Base-by-base conservation (phyloP, 2,329 filamentous ascomycete genomes). In the Cladophialophora yegresii region DNA sequence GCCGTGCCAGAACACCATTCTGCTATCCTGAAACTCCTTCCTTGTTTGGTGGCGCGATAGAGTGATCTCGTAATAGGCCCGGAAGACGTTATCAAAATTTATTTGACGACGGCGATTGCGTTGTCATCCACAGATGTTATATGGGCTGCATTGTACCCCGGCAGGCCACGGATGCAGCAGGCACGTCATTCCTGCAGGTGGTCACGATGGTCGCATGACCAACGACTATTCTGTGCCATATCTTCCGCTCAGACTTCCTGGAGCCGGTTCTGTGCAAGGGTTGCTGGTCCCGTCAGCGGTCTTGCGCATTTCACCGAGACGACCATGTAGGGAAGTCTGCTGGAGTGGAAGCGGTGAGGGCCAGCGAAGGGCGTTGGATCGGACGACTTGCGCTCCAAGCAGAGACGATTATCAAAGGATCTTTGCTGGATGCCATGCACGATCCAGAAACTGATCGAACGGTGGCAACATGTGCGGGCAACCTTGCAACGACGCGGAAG, bases 121-220 rank as follows among this genome's bases (percentile, higher is more conserved):
- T n/a, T 30, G 51, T 16, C 26, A 54, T 54, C 33, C 51, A 28
- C 20, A 54, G 28, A 54, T 9, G 16, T 30, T 33, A 10, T n/a
- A 32, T 10, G 16, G 26, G 28, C 23, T 30, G 36, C 36, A 43
- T 43, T n/a, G 36, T 16, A 54, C 51, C 51, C 51, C 51, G 51
- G 62, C 59, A 63, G 36, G 57, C 54, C 33, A 63, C 36, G 62
- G 43, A 45, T 64, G 61, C 57, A 58, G 30, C 6, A 61, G 58
- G 66, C 66, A 68, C 63, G 66, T 66, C 63, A 65, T 64, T 33
- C 40, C 43, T 55, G 63, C 63, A 67, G 63, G 61, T 49, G 32
- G 40, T 43, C 62, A 53, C 13, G 54, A 64, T 56, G 61, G 65
- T 67, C 65, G 65, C 65, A 67, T 67, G 65, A 67, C 58, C 65